Percentiles rank a stretch among this genome's conserved stretches.
Conservation (phyloP, 2,329 filamentous ascomycete genomes). For the Pezicula carpinea region DNA sequence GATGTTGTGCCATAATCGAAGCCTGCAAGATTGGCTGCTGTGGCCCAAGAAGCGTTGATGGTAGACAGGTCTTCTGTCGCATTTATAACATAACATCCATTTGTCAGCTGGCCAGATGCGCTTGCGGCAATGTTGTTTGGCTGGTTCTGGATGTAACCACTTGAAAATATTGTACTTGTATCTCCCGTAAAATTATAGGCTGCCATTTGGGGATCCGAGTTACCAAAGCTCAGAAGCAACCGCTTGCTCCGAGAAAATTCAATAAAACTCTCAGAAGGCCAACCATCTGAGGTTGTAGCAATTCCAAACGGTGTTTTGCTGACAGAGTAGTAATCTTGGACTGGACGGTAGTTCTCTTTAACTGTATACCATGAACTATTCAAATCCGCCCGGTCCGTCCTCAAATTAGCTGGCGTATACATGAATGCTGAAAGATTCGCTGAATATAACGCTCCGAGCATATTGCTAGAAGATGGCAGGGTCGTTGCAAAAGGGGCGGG, state of each 20-base stretch:
- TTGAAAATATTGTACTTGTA: constrained; percentile 44
- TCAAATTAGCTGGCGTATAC: constrained; percentile 48
- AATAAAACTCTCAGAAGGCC: constrained; percentile 57
- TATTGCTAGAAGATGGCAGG: constrained; percentile 39
- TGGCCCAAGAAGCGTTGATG: constrained; percentile 50
- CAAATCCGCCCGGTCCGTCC: constrained; percentile 47
- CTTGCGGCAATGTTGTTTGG: constrained; percentile 29
- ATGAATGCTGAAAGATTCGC: constrained; percentile 43
- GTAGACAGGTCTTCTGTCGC: constrained; percentile 34
- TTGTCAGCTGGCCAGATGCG: constrained; percentile 36
- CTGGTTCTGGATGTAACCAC: constrained; percentile 36
- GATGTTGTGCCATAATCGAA: constrained; percentile 24
- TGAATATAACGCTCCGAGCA: constrained; percentile 43
- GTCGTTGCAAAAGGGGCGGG: constrained; percentile 33
- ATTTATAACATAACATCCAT: constrained; percentile 49
- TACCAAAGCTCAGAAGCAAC: constrained; percentile 50
- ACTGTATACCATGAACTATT: constrained; percentile 53
- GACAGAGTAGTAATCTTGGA: constrained; percentile 46
- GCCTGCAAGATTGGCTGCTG: constrained; percentile 26
- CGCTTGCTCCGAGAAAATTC: constrained; percentile 49
- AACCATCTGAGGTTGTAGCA: constrained; percentile 50
- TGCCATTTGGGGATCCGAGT: constrained; percentile 51
- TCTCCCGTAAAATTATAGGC: constrained; percentile 52
- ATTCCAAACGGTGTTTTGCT: constrained; percentile 26
- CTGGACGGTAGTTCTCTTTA: constrained; percentile 36